phyloP scores from a whole-genome alignment of 1,284 basidiomycete genomes.

The Cystobasidium pallidum region DNA sequence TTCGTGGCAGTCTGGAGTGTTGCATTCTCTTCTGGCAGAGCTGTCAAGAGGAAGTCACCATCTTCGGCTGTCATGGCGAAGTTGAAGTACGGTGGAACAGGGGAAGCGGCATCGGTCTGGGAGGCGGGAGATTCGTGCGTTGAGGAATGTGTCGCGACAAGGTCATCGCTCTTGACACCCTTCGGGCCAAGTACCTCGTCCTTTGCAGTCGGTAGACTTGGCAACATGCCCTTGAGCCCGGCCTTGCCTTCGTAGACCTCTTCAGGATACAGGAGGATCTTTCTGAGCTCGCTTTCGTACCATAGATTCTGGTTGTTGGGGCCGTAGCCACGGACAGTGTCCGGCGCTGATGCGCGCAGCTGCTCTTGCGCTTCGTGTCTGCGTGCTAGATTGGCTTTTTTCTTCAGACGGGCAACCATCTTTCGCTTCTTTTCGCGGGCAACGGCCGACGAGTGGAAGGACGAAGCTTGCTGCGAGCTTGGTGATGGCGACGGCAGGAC shows the following conservation, averaged over 20 bases:
- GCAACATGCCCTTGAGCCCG: constrained; percentile 28
- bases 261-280: constrained; percentile 65
- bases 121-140: neutral
- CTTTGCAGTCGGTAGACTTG: constrained; percentile 9
- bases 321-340: constrained; percentile 72
- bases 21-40: constrained; percentile 62
- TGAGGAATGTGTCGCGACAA: neutral
- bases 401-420: constrained; percentile 50
- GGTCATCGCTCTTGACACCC: constrained; percentile 1
- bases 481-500: neutral
- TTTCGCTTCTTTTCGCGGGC: constrained; percentile 43
- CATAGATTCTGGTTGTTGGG: constrained; percentile 68
- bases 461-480: constrained; percentile 16
- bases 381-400: constrained; percentile 55
- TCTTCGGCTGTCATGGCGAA: constrained; percentile 66
- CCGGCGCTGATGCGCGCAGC: constrained; percentile 61
- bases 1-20: constrained; percentile 21
- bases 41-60: constrained; percentile 64
- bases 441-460: constrained; percentile 35
- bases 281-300: constrained; percentile 67
- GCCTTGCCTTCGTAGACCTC: constrained; percentile 57
- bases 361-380: constrained; percentile 54
- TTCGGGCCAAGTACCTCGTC: constrained; percentile 13
- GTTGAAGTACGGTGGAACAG: constrained; percentile 60
- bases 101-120: neutral